These are phyloP conservation scores for Calonectria multiphialidica DNA, from an alignment of 2,329 filamentous ascomycete genomes.

Conservation along the genomic window DNA sequence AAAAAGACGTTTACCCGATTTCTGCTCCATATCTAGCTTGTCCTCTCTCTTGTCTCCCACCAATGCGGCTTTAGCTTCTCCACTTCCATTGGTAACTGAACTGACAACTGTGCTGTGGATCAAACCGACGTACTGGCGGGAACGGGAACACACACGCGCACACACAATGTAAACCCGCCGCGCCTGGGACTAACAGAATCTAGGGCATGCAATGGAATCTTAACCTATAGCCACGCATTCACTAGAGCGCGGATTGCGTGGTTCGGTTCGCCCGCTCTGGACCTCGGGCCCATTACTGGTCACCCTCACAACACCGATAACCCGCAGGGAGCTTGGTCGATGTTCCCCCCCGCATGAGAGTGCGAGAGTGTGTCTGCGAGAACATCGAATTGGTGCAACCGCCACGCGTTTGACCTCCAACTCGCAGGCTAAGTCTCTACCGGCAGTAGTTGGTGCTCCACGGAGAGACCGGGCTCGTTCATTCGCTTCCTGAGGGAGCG, in stretches of 20 bases:
- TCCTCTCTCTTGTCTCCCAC: neutral
- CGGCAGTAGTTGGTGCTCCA: slow-evolving; percentile 4
- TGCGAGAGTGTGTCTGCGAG: neutral
- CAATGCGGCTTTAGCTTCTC: neutral
- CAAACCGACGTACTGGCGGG: slow-evolving; percentile 18
- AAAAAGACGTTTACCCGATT: neutral
- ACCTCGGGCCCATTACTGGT: neutral
- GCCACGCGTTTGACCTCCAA: neutral
- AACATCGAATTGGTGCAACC: slow-evolving; percentile 1
- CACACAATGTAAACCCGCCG: neutral
- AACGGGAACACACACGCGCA: slow-evolving; percentile 18
- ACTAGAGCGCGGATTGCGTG: neutral
- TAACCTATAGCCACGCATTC: neutral
- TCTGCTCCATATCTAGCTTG: no score
- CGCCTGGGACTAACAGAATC: slow-evolving; percentile 13
- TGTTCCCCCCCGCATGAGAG: neutral
- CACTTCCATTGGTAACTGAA: neutral
- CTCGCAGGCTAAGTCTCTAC: neutral
- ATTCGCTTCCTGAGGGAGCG: slow-evolving; percentile 7
- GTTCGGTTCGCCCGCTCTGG: neutral
- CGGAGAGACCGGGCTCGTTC: neutral
- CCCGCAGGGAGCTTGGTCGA: neutral
- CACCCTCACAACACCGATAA: neutral
- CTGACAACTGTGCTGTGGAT: slow-evolving; percentile 28
- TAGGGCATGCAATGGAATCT: slow-evolving; percentile 4